These are phyloP conservation scores for Phytophthora fragariaefolia DNA, from an alignment of 352 stramenopile species.

Conservation along the genomic window DNA sequence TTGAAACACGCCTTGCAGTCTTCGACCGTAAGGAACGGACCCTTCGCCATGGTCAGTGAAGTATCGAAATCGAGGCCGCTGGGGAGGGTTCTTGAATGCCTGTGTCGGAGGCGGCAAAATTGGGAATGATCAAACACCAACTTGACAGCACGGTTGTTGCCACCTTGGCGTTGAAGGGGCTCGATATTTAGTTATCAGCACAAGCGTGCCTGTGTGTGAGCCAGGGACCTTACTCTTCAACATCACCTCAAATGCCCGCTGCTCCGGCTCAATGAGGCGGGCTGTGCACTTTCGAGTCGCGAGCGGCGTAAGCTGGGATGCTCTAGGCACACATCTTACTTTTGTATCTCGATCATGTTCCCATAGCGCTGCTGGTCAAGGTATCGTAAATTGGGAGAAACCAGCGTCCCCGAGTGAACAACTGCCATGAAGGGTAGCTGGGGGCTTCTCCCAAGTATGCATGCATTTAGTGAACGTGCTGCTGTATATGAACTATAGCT, in stretches of 20 bases:
- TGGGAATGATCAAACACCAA: conserved; percentile 13
- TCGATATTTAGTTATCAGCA: neutral
- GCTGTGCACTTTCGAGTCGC: neutral
- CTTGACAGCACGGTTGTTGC: neutral
- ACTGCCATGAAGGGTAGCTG: too few relatives aligned
- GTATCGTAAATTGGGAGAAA: neutral
- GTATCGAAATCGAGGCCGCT: neutral
- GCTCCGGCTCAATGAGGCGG: conserved; percentile 6
- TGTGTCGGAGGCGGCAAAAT: conserved; percentile 14
- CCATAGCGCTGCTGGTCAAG: neutral
- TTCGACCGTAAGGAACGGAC: conserved; percentile 53
- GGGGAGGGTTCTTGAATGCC: neutral
- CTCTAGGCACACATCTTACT: conserved; percentile 1
- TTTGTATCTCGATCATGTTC: neutral
- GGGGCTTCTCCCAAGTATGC: too few relatives aligned
- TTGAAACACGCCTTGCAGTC: conserved; percentile 65
- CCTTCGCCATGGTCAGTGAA: conserved; percentile 23
- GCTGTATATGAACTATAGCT: too few relatives aligned
- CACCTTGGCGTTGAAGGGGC: neutral
- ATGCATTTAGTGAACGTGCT: too few relatives aligned
- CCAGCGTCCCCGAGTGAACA: too few relatives aligned
- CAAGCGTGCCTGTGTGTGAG: neutral
- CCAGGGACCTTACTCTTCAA: neutral
- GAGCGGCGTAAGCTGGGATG: neutral
- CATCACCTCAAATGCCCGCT: conserved; percentile 1